These are phyloP conservation scores for Neocucurbitaria cava DNA, from an alignment of 2,329 filamentous ascomycete species.

Conservation along the genomic window DNA sequence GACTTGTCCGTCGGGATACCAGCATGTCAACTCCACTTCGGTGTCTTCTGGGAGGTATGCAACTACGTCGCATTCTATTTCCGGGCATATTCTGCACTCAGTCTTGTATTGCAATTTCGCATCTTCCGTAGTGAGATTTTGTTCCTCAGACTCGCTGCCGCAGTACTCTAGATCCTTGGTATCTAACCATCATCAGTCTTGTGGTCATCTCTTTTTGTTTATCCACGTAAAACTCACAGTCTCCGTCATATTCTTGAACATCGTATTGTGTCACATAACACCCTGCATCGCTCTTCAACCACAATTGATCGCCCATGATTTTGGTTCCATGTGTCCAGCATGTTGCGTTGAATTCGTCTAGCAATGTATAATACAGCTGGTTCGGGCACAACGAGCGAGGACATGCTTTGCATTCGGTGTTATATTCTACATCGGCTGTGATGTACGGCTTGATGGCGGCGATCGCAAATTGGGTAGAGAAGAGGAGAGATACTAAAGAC, in stretches of 20 bases:
- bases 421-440: slow-evolving; percentile 26
- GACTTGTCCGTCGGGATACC: slow-evolving; percentile 29
- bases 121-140: slow-evolving; percentile 30
- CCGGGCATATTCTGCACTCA: slow-evolving; percentile 36
- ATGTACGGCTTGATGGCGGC: slow-evolving; percentile 25
- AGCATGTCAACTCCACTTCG: slow-evolving; percentile 38
- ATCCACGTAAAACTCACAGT: slow-evolving; percentile 21
- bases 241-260: slow-evolving; percentile 30
- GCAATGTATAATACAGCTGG: slow-evolving; percentile 19
- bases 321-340: slow-evolving; percentile 41
- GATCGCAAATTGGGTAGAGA: not conserved
- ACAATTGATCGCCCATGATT: slow-evolving; percentile 35
- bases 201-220: not conserved
- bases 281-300: slow-evolving; percentile 34
- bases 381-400: slow-evolving; percentile 39
- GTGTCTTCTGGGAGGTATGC: slow-evolving; percentile 35
- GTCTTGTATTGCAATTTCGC: slow-evolving; percentile 36
- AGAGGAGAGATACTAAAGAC: not conserved
- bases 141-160: slow-evolving; percentile 31
- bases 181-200: slow-evolving; percentile 12
- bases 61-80: slow-evolving; percentile 26
- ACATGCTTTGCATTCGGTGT: slow-evolving; percentile 43
- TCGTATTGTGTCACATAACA: slow-evolving; percentile 44
- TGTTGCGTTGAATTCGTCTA: slow-evolving; percentile 31
- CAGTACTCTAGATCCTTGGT: slow-evolving; percentile 34